Percentiles rank a stretch among this genome's conserved stretches.
Conservation (phyloP, 768 basidiomycete species). For the Mycena olivaceomarginata region DNA sequence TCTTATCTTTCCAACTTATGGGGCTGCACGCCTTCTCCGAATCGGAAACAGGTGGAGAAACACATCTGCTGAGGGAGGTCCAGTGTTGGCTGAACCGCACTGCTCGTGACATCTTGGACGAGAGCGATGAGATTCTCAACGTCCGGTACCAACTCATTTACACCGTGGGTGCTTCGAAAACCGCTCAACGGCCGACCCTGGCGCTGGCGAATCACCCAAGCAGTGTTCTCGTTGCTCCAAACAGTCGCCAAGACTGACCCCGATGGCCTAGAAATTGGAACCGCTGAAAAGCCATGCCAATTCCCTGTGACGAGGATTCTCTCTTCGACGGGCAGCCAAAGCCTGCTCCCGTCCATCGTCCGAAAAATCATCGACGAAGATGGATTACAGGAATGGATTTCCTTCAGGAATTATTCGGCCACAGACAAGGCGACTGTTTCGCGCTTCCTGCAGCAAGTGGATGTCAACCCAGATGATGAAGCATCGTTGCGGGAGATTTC, state of each 20-base stretch:
- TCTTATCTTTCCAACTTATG: constrained; percentile 70
- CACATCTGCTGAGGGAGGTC: constrained; percentile 46
- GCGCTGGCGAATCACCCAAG: constrained; percentile 64
- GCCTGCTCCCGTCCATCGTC: background rate
- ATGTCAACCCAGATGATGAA: constrained; percentile 18
- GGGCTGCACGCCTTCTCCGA: constrained; percentile 48
- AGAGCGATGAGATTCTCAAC: constrained; percentile 69
- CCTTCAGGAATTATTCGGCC: constrained; percentile 24
- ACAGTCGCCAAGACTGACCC: constrained; percentile 43
- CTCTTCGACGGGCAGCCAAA: background rate
- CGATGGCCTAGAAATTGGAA: constrained; percentile 46
- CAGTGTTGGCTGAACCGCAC: constrained; percentile 51
- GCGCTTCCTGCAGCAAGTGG: constrained; percentile 12
- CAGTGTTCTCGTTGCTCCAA: constrained; percentile 56
- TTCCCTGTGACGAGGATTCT: constrained; percentile 32
- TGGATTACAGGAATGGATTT: constrained; percentile 27
- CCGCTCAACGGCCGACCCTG: constrained; percentile 63
- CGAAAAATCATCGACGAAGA: constrained; percentile 13
- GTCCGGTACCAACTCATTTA: constrained; percentile 71
- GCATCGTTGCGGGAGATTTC: constrained; percentile 14
- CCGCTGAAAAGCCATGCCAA: background rate
- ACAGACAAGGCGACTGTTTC: background rate
- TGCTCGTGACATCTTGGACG: constrained; percentile 67
- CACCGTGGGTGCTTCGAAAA: constrained; percentile 59
- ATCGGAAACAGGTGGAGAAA: background rate